Conservation (phyloP, 1,139 yeast genomes). For the Hansenula sp. region DNA sequence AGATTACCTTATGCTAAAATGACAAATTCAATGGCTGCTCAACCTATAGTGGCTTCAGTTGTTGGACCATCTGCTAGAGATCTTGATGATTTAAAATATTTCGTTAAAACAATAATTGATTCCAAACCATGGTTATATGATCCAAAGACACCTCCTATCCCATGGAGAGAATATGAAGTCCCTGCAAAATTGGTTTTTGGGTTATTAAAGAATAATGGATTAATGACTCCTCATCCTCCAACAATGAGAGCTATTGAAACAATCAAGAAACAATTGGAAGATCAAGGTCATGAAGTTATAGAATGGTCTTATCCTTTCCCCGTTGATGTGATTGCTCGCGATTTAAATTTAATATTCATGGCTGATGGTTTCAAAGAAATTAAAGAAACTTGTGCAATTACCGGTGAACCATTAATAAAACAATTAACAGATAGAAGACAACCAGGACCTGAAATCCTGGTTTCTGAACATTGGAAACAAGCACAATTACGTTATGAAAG, state of each 20-base stretch:
- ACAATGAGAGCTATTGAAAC: slow-evolving; percentile 48
- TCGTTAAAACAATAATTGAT: slow-evolving; percentile 49
- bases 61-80: slow-evolving; percentile 57
- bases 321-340: slow-evolving; percentile 26
- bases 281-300: slow-evolving; percentile 56
- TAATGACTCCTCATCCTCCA: slow-evolving; percentile 58
- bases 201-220: slow-evolving; percentile 34
- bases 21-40: slow-evolving; percentile 42
- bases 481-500: slow-evolving; percentile 28
- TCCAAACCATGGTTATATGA: slow-evolving; percentile 68
- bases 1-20: slow-evolving; percentile 47
- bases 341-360: slow-evolving; percentile 32
- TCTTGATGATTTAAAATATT: slow-evolving; percentile 60
- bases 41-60: slow-evolving; percentile 47
- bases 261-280: slow-evolving; percentile 40
- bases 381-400: slow-evolving; percentile 14
- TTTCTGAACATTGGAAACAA: slow-evolving; percentile 33
- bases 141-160: slow-evolving; percentile 47
- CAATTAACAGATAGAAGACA: slow-evolving; percentile 32
- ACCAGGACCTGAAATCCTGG: slow-evolving; percentile 27
- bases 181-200: slow-evolving; percentile 43
- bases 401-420: slow-evolving; percentile 34
- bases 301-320: slow-evolving; percentile 47
- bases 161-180: slow-evolving; percentile 55
- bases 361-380: slow-evolving; percentile 27